phyloP scores from a whole-genome alignment of 768 basidiomycete genomes.

The Suillus cothurnatus region DNA sequence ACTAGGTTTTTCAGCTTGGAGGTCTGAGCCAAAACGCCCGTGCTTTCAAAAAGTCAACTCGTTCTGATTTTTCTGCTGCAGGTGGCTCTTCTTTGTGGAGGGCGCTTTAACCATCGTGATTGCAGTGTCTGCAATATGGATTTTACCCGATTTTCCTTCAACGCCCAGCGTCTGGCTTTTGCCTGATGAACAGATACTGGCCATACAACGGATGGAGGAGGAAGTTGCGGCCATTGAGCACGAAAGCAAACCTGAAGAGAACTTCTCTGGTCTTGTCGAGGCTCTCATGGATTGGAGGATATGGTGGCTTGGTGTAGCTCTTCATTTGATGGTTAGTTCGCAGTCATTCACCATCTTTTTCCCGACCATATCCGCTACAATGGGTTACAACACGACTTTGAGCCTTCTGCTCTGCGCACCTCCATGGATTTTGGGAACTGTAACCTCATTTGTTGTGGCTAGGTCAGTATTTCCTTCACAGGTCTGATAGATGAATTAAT shows the following conservation, averaged over 20 bases:
- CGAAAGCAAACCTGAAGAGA: constrained; percentile 38
- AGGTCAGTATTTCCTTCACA: constrained; percentile 34
- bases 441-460: constrained; percentile 55
- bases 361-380: constrained; percentile 71
- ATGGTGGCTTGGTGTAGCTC: constrained; percentile 72
- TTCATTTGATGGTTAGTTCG: constrained; percentile 55
- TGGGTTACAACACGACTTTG: constrained; percentile 62
- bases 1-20: constrained; percentile 70
- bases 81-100: constrained; percentile 75
- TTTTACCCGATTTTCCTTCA: constrained; percentile 74
- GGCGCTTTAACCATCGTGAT: constrained; percentile 57
- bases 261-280: constrained; percentile 48
- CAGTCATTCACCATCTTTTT: constrained; percentile 79
- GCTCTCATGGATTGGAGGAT: constrained; percentile 77
- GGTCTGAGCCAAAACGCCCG: constrained; percentile 39
- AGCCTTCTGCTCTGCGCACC: constrained; percentile 77
- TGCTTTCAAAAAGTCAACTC: neutral
- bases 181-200: constrained; percentile 53
- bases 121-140: constrained; percentile 52
- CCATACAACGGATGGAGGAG: constrained; percentile 60
- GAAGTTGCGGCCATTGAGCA: constrained; percentile 56
- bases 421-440: constrained; percentile 64
- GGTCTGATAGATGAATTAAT: constrained; percentile 5
- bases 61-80: constrained; percentile 21
- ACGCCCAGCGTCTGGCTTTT: constrained; percentile 62